These are phyloP conservation scores for Pleurotus cornucopiae DNA, from an alignment of 768 basidiomycete genomes.

Conservation along the genomic window DNA sequence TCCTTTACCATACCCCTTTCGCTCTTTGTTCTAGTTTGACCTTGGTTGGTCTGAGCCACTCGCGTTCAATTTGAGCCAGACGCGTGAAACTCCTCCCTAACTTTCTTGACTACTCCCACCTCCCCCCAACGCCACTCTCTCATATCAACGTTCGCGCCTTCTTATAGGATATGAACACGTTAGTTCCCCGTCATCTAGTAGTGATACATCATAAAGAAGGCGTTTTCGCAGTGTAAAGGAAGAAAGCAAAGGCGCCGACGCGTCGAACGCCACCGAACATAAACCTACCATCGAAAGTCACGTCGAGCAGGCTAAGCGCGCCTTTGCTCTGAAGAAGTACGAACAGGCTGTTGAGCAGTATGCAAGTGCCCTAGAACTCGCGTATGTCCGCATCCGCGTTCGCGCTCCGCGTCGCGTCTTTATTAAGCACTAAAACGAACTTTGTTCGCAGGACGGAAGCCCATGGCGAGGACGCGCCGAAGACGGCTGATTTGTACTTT, in stretches of 20 bases:
- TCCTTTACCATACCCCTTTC: not conserved
- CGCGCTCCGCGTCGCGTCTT: not conserved
- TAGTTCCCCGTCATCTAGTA: not conserved
- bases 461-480: slow-evolving; percentile 75
- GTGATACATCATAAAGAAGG: too few species aligned
- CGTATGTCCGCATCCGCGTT: slow-evolving; percentile 48
- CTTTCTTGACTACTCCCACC: not conserved
- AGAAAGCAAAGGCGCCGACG: slow-evolving; percentile 20
- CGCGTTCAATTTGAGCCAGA: not conserved
- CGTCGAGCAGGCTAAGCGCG: slow-evolving; percentile 81
- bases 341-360: slow-evolving; percentile 84
- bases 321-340: slow-evolving; percentile 82
- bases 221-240: slow-evolving; percentile 1
- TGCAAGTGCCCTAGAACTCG: slow-evolving; percentile 76
- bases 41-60: not conserved
- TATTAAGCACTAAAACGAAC: slow-evolving; percentile 13
- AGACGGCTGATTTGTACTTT: slow-evolving; percentile 85
- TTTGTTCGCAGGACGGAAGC: slow-evolving; percentile 53
- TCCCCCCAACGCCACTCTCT: slow-evolving; percentile 26
- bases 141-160: not conserved
- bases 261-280: slow-evolving; percentile 13
- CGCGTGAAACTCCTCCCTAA: slow-evolving; percentile 7
- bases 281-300: slow-evolving; percentile 44
- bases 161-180: not conserved
- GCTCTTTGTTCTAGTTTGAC: slow-evolving; percentile 8